Conservation (phyloP, 805 yeast species). For the Lipomyces mesembrius region DNA sequence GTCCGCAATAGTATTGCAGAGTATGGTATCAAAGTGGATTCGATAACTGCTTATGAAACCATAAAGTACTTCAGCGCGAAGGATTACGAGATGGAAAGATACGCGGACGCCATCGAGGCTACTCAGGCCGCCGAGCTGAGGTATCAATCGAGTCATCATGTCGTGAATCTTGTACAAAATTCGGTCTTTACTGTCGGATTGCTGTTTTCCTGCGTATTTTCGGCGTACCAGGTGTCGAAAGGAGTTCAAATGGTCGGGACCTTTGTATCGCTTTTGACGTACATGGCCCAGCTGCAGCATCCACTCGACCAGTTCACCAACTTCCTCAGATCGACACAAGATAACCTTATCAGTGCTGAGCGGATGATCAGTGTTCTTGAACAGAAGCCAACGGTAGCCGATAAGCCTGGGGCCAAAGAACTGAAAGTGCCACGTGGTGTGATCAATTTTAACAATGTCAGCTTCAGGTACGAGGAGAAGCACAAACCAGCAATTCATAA, state of each 20-base stretch:
- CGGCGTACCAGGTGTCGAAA: conserved; percentile 29
- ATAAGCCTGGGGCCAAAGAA: conserved; percentile 18
- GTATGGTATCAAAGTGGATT: conserved; percentile 26
- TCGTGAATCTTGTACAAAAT: conserved; percentile 27
- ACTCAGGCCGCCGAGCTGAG: conserved; percentile 18
- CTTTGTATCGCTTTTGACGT: conserved; percentile 33
- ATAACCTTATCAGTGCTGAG: conserved; percentile 35
- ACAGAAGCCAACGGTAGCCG: conserved; percentile 26
- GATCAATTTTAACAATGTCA: conserved; percentile 65
- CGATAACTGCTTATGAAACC: conserved; percentile 33
- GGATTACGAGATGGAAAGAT: conserved; percentile 32
- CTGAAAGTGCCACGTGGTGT: conserved; percentile 17
- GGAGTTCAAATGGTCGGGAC: conserved; percentile 30
- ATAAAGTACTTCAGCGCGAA: conserved; percentile 36
- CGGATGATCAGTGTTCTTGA: conserved; percentile 28
- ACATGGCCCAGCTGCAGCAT: conserved; percentile 33
- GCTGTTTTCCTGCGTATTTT: conserved; percentile 23
- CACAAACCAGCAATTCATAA: conserved; percentile 60
- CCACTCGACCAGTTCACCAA: conserved; percentile 33
- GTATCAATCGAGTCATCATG: conserved; percentile 18
- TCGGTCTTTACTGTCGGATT: conserved; percentile 29
- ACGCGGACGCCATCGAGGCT: conserved; percentile 18
- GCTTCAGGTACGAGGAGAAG: conserved; percentile 72
- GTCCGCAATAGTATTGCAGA: conserved; percentile 16
- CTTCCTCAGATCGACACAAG: conserved; percentile 28